Base-by-base conservation (phyloP, 495 filamentous ascomycete genomes). In the Lophium mytilinum region DNA sequence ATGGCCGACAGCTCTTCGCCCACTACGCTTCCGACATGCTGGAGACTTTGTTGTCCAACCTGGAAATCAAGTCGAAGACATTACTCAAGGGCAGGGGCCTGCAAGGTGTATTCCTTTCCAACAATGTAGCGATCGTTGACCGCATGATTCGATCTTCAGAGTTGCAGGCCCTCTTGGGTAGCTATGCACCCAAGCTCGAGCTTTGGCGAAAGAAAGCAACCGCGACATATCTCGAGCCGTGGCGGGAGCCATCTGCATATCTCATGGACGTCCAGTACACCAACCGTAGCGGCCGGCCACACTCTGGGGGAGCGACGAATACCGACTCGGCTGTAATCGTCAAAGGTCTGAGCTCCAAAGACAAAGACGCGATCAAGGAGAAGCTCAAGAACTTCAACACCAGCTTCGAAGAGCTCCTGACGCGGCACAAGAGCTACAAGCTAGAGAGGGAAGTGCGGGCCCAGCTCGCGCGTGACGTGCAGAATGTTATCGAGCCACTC, bases 211-310 rank as follows among this genome's bases (percentile, higher is more conserved):
- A 96, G 73, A 90, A 88, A 57, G 88, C 84, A 6, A 85, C 83
- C 4, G 80, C 83, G 40, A 77, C 87, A 52, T 97, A 97, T 71
- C 79, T 89, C 15, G 89, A 96, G 52, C 82, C 85, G 33, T 96
- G 90, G 87, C 87, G 86, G 64, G 92, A 96, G 63, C 82, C 88
- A 11, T 92, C 87, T 9, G 79, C 84, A 34, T 83, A 85, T 60
- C 79, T 99, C 33, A 83, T 97, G 56, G 93, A 99, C 67, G 88
- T 92, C 30, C 88, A 91, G 57, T 91, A 95, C 73, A 97, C 90
- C 1, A 92, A 82, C 67, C 85, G 87, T 30, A 67, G 67, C 12
- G 67, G 71, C 1, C 81, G 89, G 3, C 87, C 89, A 7, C 77
- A 82, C 7, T 89, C 87, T 6, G 81, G 86, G 33, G 80, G 79